Conservation (phyloP, 108 stramenopile species). For the Mayamaea pseudoterrestris region DNA sequence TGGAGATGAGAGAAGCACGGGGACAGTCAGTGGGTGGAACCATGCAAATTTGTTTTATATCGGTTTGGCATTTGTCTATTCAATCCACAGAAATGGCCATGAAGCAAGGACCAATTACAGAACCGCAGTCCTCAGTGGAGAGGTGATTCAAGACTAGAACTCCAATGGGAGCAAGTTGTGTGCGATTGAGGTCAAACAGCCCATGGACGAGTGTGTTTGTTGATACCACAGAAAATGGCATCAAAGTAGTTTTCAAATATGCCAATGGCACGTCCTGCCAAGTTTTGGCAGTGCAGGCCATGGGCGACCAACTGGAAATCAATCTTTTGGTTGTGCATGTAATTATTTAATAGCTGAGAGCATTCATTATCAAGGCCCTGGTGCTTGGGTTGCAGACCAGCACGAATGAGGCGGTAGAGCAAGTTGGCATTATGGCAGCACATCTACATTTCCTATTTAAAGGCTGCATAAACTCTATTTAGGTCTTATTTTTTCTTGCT, state of each 20-base stretch:
- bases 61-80: slow-evolving; percentile 5
- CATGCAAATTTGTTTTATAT: slow-evolving; percentile 14
- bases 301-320: slow-evolving; percentile 26
- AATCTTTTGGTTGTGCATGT: not conserved
- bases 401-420: not conserved
- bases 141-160: slow-evolving; percentile 14
- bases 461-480: too few species aligned
- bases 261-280: slow-evolving; percentile 33
- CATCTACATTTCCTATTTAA: too few species aligned
- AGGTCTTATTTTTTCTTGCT: too few species aligned
- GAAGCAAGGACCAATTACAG: slow-evolving; percentile 19
- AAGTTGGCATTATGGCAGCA: too few species aligned
- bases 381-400: slow-evolving; percentile 10
- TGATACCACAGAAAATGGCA: slow-evolving; percentile 14
- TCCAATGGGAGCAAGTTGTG: slow-evolving; percentile 35
- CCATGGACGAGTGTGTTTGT: slow-evolving; percentile 16
- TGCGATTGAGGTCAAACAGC: slow-evolving; percentile 22
- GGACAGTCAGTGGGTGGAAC: slow-evolving; percentile 7
- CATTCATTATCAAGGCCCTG: slow-evolving; percentile 21
- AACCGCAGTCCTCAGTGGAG: slow-evolving; percentile 6
- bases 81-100: slow-evolving; percentile 14
- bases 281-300: slow-evolving; percentile 18
- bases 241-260: slow-evolving; percentile 41
- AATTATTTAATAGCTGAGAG: slow-evolving; percentile 4
- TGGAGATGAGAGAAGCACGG: not conserved